These are phyloP conservation scores for Nadsonia starkeyi-henricii DNA, from an alignment of 1,139 yeast genomes.

Conservation along the genomic window DNA sequence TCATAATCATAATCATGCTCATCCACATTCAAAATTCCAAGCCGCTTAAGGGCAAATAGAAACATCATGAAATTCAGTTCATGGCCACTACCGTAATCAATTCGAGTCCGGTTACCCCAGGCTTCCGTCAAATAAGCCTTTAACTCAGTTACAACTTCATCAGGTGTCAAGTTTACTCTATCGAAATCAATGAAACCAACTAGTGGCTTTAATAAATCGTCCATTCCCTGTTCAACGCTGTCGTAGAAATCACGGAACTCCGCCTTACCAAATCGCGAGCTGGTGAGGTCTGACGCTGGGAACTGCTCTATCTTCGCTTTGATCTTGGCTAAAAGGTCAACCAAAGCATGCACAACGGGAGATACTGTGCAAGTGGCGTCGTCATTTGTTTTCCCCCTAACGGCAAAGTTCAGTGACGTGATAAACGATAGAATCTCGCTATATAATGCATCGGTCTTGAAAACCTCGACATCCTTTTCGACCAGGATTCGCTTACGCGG, in stretches of 20 bases:
- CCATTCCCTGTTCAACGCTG: constrained; percentile 31
- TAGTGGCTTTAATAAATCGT: constrained; percentile 17
- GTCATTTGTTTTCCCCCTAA: constrained; percentile 41
- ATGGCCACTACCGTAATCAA: constrained; percentile 96
- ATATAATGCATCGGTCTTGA: constrained; percentile 44
- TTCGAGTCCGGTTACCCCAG: constrained; percentile 76
- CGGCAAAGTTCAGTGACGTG: constrained; percentile 45
- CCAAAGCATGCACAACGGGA: constrained; percentile 23
- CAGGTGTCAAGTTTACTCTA: constrained; percentile 1
- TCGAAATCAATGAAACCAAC: constrained; percentile 10
- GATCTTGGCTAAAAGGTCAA: constrained; percentile 34
- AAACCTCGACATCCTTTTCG: constrained; percentile 45
- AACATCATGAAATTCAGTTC: constrained; percentile 76
- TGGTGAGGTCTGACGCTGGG: constrained; percentile 60
- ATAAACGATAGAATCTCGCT: constrained; percentile 41
- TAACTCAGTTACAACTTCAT: constrained; percentile 27
- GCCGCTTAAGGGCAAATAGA: constrained; percentile 39
- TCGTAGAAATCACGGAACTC: constrained; percentile 83
- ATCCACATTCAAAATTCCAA: constrained; percentile 24
- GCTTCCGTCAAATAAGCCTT: constrained; percentile 47
- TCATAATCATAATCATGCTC: constrained; percentile 13
- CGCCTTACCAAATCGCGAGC: constrained; percentile 79
- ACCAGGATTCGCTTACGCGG: constrained; percentile 38
- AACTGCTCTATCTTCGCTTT: constrained; percentile 33
- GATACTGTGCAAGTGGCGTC: constrained; percentile 12